Evolutionary conservation across 208 protist species (phyloP), one percentile per base, ranked within the genome.

Genomic region (Crithidia brevicula): DNA sequence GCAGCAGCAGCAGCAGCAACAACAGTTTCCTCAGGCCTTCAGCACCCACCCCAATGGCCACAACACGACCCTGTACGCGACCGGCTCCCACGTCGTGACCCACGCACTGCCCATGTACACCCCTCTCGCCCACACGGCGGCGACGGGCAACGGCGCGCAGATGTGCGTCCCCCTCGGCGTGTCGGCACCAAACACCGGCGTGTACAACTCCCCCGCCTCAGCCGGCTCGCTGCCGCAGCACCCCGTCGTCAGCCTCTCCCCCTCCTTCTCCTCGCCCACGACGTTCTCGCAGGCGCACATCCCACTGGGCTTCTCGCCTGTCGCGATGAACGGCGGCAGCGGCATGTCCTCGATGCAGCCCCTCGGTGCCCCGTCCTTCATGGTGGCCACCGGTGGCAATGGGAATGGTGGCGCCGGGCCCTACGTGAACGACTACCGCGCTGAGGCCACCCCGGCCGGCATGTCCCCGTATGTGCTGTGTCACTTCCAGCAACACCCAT

Each of bases 391-490:
- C 40, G 31, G 54, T 22, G n/a, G n/a, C n/a, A n/a, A n/a, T n/a
- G n/a, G n/a, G n/a, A n/a, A n/a, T n/a, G n/a, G n/a, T n/a, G 47
- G 38, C 30, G 33, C 46, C 9, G 34, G 51, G 50, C 36, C 62
- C 1, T 70, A 60, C 47, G 60, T 58, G 10, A 33, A 31, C 22
- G 70, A 69, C 31, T 68, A 70, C 56, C 46, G 42, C 27, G n/a
- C 47, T 36, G 70, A 76, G 8, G 36, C 52, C n/a, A 45, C 54
- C 1, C 47, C 70, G 8, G 7, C 30, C 9, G 62, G 56, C 22
- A 65, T 76, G 45, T 46, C 70, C 31, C 62, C 70, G 34, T 76
- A 70, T 34, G 57, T 76, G 20, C 23, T 76, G 28, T 76, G 62
- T 38, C 70, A 69, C 38, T 69, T 76, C 42, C 70, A 58, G 43